These are phyloP conservation scores for Coemansia sp. DNA, from an alignment of 192 early-diverging fungal species.

Conservation along the genomic window DNA sequence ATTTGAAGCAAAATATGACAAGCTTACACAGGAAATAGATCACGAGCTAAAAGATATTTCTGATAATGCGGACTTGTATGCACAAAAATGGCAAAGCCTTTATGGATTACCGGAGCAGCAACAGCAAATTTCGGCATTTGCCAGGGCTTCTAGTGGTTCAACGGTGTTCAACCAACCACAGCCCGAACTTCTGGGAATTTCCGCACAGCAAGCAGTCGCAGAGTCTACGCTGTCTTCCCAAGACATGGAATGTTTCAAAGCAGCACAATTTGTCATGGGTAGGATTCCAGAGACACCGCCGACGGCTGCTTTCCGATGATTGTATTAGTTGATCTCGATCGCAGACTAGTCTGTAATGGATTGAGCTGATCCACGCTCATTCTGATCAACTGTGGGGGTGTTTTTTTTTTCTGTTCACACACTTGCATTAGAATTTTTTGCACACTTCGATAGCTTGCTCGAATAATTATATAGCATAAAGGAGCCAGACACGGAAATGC, in stretches of 20 bases:
- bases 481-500: conserved; percentile 24
- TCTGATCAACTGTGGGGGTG: conserved; percentile 7
- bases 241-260: conserved; percentile 30
- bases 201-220: not conserved
- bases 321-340: not conserved
- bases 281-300: conserved; percentile 38
- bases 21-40: conserved; percentile 17
- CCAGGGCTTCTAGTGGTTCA: not conserved
- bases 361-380: conserved; percentile 3
- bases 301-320: conserved; percentile 16
- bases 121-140: conserved; percentile 4
- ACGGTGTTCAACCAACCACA: not conserved
- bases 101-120: conserved; percentile 6
- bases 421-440: too few relatives aligned
- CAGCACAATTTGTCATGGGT: conserved; percentile 22
- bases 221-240: conserved; percentile 24
- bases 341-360: not conserved
- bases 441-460: not conserved
- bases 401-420: conserved; percentile 17
- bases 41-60: conserved; percentile 15
- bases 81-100: conserved; percentile 25
- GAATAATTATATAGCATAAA: not conserved
- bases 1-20: conserved; percentile 36
- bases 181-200: conserved; percentile 1
- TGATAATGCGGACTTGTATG: conserved; percentile 12